A percentile compares a stretch with the other conserved stretches of the same genome.
Conservation (phyloP, 2,329 filamentous ascomycete genomes). For the Stagonosporopsis vannaccii region DNA sequence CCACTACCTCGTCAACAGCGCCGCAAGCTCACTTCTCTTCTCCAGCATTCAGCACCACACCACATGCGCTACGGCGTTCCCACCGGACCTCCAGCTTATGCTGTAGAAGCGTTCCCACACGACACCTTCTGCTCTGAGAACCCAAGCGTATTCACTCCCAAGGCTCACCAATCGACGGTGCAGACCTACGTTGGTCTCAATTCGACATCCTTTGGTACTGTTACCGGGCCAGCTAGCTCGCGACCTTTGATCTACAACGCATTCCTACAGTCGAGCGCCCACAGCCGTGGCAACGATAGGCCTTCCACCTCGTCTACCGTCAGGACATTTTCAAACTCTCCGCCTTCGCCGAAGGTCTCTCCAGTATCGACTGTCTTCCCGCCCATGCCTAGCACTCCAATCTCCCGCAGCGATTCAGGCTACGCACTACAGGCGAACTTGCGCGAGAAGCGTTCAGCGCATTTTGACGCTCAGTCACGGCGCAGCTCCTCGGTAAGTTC, state of each 20-base stretch:
- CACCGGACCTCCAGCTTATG: slow-evolving; percentile 89
- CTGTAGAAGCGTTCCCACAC: slow-evolving; percentile 89
- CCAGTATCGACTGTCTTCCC: slow-evolving; percentile 82
- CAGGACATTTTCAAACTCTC: slow-evolving; percentile 53
- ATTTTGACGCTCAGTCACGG: slow-evolving; percentile 62
- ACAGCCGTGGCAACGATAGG: slow-evolving; percentile 69
- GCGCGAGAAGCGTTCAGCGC: slow-evolving; percentile 91
- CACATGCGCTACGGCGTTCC: slow-evolving; percentile 85
- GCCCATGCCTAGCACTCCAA: slow-evolving; percentile 74
- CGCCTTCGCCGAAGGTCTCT: slow-evolving; percentile 69
- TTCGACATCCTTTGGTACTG: slow-evolving; percentile 83
- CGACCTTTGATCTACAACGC: slow-evolving; percentile 85
- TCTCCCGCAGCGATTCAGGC: slow-evolving; percentile 91
- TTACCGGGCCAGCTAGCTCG: slow-evolving; percentile 59
- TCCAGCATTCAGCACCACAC: slow-evolving; percentile 90
- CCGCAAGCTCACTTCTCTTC: slow-evolving; percentile 83
- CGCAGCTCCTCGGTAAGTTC: slow-evolving; percentile 12
- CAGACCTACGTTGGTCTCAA: slow-evolving; percentile 89
- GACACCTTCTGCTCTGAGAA: slow-evolving; percentile 91
- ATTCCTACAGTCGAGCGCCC: slow-evolving; percentile 79
- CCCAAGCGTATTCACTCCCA: slow-evolving; percentile 77
- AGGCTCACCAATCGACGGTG: slow-evolving; percentile 73
- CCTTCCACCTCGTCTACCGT: slow-evolving; percentile 62
- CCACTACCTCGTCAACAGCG: slow-evolving; percentile 86
- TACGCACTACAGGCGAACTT: slow-evolving; percentile 86